A percentile compares a stretch with the other conserved stretches of the same genome.
These are phyloP conservation scores for Colletotrichum musae DNA, from an alignment of 2,329 filamentous ascomycete species.

Conservation along the genomic window DNA sequence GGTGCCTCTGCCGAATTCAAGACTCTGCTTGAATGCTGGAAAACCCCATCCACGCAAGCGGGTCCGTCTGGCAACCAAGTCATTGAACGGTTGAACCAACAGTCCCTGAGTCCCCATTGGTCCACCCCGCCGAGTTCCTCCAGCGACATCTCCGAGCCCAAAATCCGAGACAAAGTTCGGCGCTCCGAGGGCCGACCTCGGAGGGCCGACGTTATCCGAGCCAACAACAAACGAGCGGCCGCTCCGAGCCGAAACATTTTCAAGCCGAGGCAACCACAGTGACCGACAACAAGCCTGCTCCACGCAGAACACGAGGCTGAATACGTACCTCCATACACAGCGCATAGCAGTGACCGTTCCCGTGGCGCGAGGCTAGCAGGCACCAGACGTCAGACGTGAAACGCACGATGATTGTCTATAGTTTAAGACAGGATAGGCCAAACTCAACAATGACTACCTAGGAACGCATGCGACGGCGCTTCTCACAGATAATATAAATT, in stretches of 20 bases:
- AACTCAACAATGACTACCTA: too few species aligned
- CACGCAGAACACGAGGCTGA: background rate
- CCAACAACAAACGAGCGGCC: background rate
- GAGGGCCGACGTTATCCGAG: conserved; percentile 38
- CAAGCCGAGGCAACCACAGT: background rate
- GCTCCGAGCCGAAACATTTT: conserved; percentile 30
- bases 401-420: too few species aligned
- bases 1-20: too few species aligned
- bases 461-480: too few species aligned
- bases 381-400: background rate
- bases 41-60: too few species aligned
- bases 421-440: too few species aligned
- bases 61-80: too few species aligned
- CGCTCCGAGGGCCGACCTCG: conserved; percentile 29
- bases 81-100: background rate
- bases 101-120: background rate
- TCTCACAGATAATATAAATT: background rate
- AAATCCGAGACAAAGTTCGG: conserved; percentile 31
- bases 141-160: background rate
- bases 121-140: background rate
- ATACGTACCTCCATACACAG: background rate
- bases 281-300: background rate
- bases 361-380: background rate
- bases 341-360: background rate
- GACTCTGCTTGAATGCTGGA: too few species aligned